These are phyloP conservation scores for Cystobasidium onofrii DNA, from an alignment of 768 basidiomycete species.

Conservation along the genomic window DNA sequence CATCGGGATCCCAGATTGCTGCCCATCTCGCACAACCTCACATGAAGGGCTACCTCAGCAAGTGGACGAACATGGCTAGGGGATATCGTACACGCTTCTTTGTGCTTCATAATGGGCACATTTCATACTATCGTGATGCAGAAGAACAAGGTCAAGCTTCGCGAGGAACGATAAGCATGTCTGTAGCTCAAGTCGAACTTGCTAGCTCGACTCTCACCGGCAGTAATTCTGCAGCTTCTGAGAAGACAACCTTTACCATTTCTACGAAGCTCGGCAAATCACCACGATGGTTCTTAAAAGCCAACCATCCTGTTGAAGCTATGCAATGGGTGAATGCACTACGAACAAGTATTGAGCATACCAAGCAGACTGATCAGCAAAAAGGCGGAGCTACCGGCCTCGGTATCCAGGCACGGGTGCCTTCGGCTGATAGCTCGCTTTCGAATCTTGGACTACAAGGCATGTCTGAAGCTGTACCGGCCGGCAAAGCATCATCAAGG, in stretches of 20 bases:
- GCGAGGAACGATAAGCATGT: constrained; percentile 81
- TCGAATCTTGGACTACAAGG: constrained; percentile 11
- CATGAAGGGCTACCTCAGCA: constrained; percentile 51
- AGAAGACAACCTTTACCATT: constrained; percentile 74
- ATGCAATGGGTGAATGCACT: constrained; percentile 77
- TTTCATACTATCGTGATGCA: constrained; percentile 68
- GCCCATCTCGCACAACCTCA: not conserved
- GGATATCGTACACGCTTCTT: constrained; percentile 90
- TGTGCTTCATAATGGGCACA: constrained; percentile 62
- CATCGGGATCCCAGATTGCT: not conserved
- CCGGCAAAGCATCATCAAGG: not conserved
- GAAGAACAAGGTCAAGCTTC: constrained; percentile 79
- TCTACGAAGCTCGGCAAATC: constrained; percentile 48
- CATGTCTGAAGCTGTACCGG: not conserved
- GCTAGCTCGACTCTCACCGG: not conserved
- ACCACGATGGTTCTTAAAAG: constrained; percentile 41
- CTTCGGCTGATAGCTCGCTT: constrained; percentile 10
- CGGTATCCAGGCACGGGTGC: not conserved
- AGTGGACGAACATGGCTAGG: constrained; percentile 84
- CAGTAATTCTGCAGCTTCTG: constrained; percentile 43
- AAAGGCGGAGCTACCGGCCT: not conserved
- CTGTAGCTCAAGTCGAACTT: constrained; percentile 58
- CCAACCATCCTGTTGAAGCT: constrained; percentile 68
- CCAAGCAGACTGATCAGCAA: not conserved
- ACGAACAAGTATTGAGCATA: constrained; percentile 59